phyloP scores from a whole-genome alignment of 2,329 filamentous ascomycete genomes.

The Cordyceps farinosa region DNA sequence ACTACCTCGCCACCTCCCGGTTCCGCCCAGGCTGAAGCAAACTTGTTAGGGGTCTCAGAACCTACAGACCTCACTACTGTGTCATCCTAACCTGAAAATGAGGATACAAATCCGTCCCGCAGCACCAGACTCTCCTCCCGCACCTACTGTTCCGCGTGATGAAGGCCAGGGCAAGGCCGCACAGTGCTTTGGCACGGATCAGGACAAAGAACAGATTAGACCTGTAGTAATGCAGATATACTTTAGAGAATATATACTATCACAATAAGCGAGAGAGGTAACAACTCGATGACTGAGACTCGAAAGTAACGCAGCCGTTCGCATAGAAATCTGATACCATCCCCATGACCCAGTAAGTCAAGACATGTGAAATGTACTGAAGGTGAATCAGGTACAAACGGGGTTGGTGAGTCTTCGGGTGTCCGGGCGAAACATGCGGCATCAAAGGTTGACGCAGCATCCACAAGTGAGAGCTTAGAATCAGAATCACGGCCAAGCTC shows the following conservation, averaged over 20 bases:
- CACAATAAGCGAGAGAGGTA: neutral
- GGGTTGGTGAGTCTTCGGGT: too few relatives aligned
- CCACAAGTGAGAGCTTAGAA: neutral
- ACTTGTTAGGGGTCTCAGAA: neutral
- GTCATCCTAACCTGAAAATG: neutral
- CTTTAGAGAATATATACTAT: slow-evolving; percentile 3
- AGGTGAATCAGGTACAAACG: too few relatives aligned
- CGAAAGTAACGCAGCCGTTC: neutral
- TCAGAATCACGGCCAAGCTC: too few relatives aligned
- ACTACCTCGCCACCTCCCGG: neutral
- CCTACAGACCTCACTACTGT: neutral
- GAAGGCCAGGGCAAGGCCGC: neutral
- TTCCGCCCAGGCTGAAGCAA: neutral
- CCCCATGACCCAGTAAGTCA: too few relatives aligned
- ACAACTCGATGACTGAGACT: too few relatives aligned
- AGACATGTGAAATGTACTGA: too few relatives aligned
- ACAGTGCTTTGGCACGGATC: neutral
- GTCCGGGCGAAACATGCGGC: neutral
- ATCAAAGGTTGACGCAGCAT: neutral
- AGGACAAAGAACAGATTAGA: neutral
- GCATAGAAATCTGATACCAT: neutral
- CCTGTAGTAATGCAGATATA: neutral
- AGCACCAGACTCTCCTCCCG: too few relatives aligned
- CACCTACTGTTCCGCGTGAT: neutral
- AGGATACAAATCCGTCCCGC: neutral